Base-by-base conservation (phyloP, 768 basidiomycete species). In the Russula dissimulans region DNA sequence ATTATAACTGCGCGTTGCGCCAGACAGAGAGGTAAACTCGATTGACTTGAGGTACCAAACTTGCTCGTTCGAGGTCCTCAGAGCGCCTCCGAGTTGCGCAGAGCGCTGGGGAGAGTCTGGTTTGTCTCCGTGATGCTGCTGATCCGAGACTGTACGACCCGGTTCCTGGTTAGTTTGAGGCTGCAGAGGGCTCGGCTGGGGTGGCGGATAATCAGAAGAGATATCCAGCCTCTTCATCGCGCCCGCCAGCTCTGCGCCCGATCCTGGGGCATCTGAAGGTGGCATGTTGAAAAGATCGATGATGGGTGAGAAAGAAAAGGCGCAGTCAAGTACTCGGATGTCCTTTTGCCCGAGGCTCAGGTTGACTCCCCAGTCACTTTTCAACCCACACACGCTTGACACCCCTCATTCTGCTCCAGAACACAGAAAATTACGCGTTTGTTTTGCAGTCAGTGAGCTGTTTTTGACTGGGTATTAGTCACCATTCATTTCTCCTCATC, bases 41-140 rank as follows among this genome's bases (percentile, higher is more conserved):
- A 90, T 81, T 31, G 77, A 70, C 70, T 91, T 91, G 70, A 91
- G 81, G 69, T 85, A 81, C 89, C 89, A 92, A 17, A 89, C 82
- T 46, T 90, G 86, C 1, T 68, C 73, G 15, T 65, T 65, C 14
- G 73, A 70, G 5, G 49, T 7, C 11, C 51, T 56, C 7, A n/a
- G 31, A 12, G 26, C 48, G 3, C 41, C 43, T 22, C 34, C 41
- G 15, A 11, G 52, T 29, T 17, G 31, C 1, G 38, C 49, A 7
- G 42, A 12, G 17, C 17, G 31, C 22, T 32, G 49, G 15, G 38
- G 15, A 12, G 49, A 15, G 42, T n/a, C 48, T 26, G 32, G 15
- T 45, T 43, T 50, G 26, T 32, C 43, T 22, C 47, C 47, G 32
- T 26, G 48, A 32, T 26, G 57, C 5, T 26, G 57, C 3, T 44